These are phyloP conservation scores for Ustilago cynodontis DNA, from an alignment of 1,284 basidiomycete genomes.

Conservation along the genomic window DNA sequence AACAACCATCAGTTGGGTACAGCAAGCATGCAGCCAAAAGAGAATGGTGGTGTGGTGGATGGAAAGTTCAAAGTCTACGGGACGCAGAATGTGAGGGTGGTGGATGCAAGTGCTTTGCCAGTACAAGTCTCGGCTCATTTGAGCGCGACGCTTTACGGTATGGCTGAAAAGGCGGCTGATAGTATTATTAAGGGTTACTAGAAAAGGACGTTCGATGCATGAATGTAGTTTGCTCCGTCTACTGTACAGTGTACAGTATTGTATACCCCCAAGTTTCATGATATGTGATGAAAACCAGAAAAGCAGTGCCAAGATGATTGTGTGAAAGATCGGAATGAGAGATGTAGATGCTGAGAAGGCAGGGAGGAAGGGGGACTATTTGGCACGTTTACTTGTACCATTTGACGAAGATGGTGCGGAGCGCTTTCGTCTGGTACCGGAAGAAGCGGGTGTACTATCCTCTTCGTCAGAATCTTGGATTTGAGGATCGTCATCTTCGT, in stretches of 20 bases:
- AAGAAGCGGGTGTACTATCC: constrained; percentile 32
- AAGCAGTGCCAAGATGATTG: not conserved
- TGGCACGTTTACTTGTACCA: constrained; percentile 12
- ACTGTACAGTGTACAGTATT: too few species aligned
- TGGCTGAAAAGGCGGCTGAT: constrained; percentile 60
- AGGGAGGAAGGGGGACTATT: not conserved
- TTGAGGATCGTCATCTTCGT: constrained; percentile 42
- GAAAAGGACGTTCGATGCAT: not conserved
- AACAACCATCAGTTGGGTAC: constrained; percentile 77
- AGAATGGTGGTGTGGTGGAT: constrained; percentile 74
- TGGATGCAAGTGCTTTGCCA: constrained; percentile 61
- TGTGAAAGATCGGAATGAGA: not conserved
- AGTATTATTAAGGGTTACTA: constrained; percentile 11
- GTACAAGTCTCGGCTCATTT: constrained; percentile 58
- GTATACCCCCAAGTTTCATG: not conserved
- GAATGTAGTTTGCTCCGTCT: not conserved
- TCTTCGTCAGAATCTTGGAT: constrained; percentile 45
- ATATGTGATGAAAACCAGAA: too few species aligned
- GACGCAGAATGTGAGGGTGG: constrained; percentile 57
- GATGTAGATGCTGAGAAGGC: not conserved
- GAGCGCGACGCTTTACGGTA: constrained; percentile 53
- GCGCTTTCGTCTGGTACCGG: constrained; percentile 27
- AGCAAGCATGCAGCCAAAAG: constrained; percentile 76
- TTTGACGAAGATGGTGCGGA: not conserved
- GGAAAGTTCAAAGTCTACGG: constrained; percentile 69